Base-by-base conservation (phyloP, 2,329 filamentous ascomycete genomes). In the Monosporascus sp. region DNA sequence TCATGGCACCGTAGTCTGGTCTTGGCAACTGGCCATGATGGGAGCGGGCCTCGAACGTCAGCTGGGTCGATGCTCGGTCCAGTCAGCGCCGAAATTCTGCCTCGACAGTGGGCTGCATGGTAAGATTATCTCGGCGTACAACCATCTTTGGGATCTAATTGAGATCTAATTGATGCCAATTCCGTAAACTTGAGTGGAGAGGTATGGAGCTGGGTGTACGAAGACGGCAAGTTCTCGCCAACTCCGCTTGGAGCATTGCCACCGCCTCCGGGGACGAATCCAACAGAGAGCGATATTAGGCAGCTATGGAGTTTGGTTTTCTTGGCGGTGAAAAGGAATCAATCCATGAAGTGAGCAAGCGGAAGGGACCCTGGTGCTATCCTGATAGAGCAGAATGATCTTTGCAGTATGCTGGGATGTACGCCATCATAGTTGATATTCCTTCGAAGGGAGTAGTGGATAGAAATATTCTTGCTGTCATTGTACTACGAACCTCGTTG, bases 1-100 rank as follows among this genome's bases (percentile, higher is more conserved):
- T 58, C 83, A 87, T 52, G 83, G 82, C 0, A 84, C 83, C 0
- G 83, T 88, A 0, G 72, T 87, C 1, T 87, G 82, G 83, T 77
- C 75, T 45, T 87, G 82, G 82, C 83, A 81, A 51, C 68, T 86
- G 4, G 76, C 82, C 0, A 84, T 87, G 76, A 84, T 86, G 78
- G 83, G 79, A 0, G 75, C 75, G 9, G 83, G 84, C 0, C 65
- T 87, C 0, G 76, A 83, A 52, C 66, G 74, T 2, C 83, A 87
- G 58, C 71, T 87, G 5, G 73, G 62, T 1, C 72, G 82, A 2
- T 87, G 82, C 63, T 59, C 65, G 9, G 50, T 62, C 43, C 43
- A 22, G 8, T 77, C 76, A 20, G 72, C 72, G 0, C 27, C 27
- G 27, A 8, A 27, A 27, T 85, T 84, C 58, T 87, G 82, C 63